Conservation (phyloP, 2,329 filamentous ascomycete genomes). For the Aspergillus caelatus region DNA sequence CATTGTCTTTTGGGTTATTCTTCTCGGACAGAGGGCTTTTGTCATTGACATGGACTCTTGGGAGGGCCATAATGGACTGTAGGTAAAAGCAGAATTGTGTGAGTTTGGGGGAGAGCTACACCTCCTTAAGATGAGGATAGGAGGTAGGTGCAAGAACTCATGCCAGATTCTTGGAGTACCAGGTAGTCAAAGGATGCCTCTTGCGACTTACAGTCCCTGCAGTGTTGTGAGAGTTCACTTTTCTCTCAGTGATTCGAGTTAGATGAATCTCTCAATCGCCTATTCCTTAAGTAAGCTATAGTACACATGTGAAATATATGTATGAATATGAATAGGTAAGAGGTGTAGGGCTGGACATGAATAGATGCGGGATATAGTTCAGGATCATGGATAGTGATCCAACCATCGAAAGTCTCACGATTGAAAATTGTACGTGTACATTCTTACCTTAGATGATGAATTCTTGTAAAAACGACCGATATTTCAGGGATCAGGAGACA, state of each 20-base stretch:
- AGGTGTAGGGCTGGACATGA: background rate
- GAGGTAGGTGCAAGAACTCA: background rate
- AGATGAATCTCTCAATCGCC: background rate
- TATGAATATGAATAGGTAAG: background rate
- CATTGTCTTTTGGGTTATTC: constrained; percentile 7
- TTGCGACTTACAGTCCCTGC: background rate
- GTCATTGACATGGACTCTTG: constrained; percentile 26
- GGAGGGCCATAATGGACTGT: constrained; percentile 23
- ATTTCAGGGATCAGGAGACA: background rate
- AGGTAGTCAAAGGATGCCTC: background rate
- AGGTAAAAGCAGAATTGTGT: background rate
- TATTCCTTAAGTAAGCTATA: background rate
- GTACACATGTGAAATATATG: background rate
- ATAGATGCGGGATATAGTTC: constrained; percentile 2
- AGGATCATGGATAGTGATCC: background rate
- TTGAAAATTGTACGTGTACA: background rate
- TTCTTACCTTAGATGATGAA: background rate
- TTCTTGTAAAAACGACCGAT: background rate
- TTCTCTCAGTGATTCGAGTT: background rate
- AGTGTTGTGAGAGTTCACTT: background rate
- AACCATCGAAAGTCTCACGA: background rate
- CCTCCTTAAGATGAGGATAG: background rate
- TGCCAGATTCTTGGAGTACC: background rate
- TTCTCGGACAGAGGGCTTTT: constrained; percentile 22
- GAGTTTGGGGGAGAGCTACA: background rate